These are phyloP conservation scores for Firmiana major DNA, from an alignment of 345 rosid genomes.

Conservation along the genomic window DNA sequence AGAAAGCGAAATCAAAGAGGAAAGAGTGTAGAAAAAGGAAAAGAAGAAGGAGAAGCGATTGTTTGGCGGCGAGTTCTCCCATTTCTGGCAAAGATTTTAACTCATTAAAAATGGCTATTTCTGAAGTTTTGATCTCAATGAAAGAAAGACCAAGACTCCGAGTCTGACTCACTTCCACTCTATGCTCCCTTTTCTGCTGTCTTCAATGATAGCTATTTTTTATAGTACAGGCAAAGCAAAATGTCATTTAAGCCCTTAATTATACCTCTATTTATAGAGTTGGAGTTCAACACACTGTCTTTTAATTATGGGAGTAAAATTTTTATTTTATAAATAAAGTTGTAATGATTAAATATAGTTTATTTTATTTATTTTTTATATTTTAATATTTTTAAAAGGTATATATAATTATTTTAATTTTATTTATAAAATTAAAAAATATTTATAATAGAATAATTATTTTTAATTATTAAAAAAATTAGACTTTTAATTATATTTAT, in stretches of 20 bases:
- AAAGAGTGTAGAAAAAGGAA: conserved; percentile 16
- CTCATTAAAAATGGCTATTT: background rate
- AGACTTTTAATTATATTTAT: too few relatives aligned
- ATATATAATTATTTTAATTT: too few relatives aligned
- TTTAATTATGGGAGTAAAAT: too few relatives aligned
- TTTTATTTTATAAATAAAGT: too few relatives aligned
- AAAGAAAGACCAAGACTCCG: background rate
- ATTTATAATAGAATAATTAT: too few relatives aligned
- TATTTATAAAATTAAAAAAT: too few relatives aligned
- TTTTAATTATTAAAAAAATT: too few relatives aligned
- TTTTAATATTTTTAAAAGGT: too few relatives aligned
- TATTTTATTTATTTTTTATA: too few relatives aligned
- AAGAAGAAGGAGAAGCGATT: background rate
- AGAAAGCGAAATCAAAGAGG: conserved; percentile 27
- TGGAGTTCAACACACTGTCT: too few relatives aligned
- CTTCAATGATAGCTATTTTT: background rate
- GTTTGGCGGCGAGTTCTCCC: conserved; percentile 16
- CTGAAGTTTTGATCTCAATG: background rate
- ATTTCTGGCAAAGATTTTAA: conserved; percentile 12
- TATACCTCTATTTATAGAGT: background rate
- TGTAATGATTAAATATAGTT: too few relatives aligned
- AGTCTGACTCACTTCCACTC: background rate
- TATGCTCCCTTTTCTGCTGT: background rate
- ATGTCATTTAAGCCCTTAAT: background rate
- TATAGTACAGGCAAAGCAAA: too few relatives aligned